Evolutionary conservation across 2,329 filamentous ascomycete genomes (phyloP).

Genomic region (Apiospora arundinis): DNA sequence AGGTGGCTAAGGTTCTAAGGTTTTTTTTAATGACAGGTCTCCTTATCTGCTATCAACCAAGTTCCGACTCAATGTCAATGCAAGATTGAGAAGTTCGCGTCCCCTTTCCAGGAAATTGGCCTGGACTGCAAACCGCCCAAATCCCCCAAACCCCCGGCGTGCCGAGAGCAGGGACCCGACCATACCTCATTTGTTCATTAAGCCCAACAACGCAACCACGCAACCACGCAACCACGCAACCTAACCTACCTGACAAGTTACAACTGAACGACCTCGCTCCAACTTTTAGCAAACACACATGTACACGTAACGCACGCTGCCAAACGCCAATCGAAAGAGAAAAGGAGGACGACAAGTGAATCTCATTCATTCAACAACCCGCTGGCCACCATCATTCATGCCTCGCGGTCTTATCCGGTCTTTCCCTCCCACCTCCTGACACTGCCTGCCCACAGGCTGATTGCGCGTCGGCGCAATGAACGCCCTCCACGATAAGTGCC

Average conservation of each 20-base stretch:
- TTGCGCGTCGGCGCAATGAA: slow-evolving; percentile 58
- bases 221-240: neutral
- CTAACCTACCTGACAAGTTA: slow-evolving; percentile 14
- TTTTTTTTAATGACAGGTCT: slow-evolving; percentile 13
- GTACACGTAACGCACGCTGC: neutral
- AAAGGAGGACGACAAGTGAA: neutral
- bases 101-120: slow-evolving; percentile 13
- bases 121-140: neutral
- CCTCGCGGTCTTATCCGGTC: neutral
- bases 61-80: neutral
- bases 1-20: neutral
- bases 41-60: slow-evolving; percentile 1
- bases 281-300: slow-evolving; percentile 2
- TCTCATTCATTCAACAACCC: neutral
- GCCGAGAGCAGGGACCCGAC: slow-evolving; percentile 7
- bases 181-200: slow-evolving; percentile 11
- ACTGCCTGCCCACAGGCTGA: slow-evolving; percentile 5
- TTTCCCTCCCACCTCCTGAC: neutral
- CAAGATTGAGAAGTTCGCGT: slow-evolving; percentile 15
- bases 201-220: neutral
- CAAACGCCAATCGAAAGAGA: neutral
- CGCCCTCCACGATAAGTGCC: slow-evolving; percentile 70
- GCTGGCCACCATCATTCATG: neutral
- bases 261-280: slow-evolving; percentile 11
- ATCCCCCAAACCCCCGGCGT: neutral